A percentile compares a stretch with the other conserved stretches of the same genome.
These are phyloP conservation scores for Aspergillus awamori DNA, from an alignment of 2,329 filamentous ascomycete species.

Conservation along the genomic window DNA sequence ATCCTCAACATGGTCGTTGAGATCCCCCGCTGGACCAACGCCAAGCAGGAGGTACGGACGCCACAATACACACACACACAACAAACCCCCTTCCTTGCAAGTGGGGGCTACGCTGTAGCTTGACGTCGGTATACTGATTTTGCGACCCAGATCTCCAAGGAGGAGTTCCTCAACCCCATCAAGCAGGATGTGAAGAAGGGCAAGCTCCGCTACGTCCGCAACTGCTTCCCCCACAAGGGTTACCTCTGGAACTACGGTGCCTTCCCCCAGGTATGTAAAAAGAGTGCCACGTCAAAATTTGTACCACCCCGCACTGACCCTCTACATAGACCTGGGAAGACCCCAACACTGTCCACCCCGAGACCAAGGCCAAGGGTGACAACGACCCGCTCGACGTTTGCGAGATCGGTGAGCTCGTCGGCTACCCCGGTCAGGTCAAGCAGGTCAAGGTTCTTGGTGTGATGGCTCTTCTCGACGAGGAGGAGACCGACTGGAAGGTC, in stretches of 20 bases:
- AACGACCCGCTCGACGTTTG: slow-evolving; percentile 99
- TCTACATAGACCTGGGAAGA: slow-evolving; percentile 89
- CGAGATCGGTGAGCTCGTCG: slow-evolving; percentile 98
- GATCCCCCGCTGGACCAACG: slow-evolving; percentile 99
- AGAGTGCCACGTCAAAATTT: background rate
- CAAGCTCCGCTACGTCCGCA: slow-evolving; percentile 98
- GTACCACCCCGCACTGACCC: slow-evolving; percentile 1
- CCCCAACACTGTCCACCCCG: slow-evolving; percentile 90
- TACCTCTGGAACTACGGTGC: slow-evolving; percentile 99
- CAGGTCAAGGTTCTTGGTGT: slow-evolving; percentile 99
- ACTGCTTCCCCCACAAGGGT: slow-evolving; percentile 99
- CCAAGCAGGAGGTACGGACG: slow-evolving; percentile 87
- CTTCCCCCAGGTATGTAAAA: slow-evolving; percentile 81
- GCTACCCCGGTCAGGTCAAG: slow-evolving; percentile 95
- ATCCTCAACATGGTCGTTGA: slow-evolving; percentile 99
- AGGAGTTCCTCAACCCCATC: slow-evolving; percentile 97
- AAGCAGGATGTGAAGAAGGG: slow-evolving; percentile 99
- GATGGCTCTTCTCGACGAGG: slow-evolving; percentile 98
- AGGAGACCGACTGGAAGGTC: slow-evolving; percentile 99
- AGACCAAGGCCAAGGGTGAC: slow-evolving; percentile 99
- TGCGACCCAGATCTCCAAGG: slow-evolving; percentile 83
- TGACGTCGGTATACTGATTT: slow-evolving; percentile 22
- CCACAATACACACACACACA: background rate
- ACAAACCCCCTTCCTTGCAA: slow-evolving; percentile 5
- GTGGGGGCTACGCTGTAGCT: slow-evolving; percentile 1